These are phyloP conservation scores for Trichoderma atrobrunneum DNA, from an alignment of 2,329 filamentous ascomycete species.

Conservation along the genomic window DNA sequence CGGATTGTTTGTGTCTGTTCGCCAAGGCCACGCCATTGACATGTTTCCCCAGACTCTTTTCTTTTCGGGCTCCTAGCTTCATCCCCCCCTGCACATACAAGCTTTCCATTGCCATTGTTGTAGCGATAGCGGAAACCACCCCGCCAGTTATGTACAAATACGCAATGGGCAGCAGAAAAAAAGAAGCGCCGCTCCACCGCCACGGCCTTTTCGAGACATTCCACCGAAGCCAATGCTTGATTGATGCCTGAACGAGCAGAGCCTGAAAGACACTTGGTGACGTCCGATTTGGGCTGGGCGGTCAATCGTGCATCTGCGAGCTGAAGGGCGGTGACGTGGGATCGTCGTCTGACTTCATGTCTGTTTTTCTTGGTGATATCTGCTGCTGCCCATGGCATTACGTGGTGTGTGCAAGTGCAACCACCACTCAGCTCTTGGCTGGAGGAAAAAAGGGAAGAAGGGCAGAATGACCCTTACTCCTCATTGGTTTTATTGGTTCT, in stretches of 20 bases:
- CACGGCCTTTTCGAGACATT: neutral
- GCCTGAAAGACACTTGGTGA: neutral
- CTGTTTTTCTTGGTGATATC: neutral
- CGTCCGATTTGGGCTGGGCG: neutral
- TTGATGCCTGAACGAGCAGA: conserved; percentile 1
- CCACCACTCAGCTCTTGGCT: conserved; percentile 1
- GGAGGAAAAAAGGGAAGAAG: neutral
- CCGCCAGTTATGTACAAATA: neutral
- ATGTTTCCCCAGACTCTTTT: neutral
- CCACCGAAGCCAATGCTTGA: conserved; percentile 11
- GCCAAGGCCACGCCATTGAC: neutral
- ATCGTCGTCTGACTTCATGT: neutral
- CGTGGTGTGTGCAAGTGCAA: neutral
- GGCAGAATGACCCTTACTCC: neutral
- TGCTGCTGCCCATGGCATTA: neutral
- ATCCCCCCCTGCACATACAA: neutral
- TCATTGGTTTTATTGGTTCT: neutral
- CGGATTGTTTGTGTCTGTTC: neutral
- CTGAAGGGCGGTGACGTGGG: conserved; percentile 10
- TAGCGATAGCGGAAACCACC: neutral
- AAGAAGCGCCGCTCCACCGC: neutral
- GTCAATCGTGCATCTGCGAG: neutral
- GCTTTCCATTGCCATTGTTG: neutral
- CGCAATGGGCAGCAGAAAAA: neutral
- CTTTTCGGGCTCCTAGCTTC: neutral